phyloP scores from a whole-genome alignment of 2,329 filamentous ascomycete species.

The Penicillium sp. region DNA sequence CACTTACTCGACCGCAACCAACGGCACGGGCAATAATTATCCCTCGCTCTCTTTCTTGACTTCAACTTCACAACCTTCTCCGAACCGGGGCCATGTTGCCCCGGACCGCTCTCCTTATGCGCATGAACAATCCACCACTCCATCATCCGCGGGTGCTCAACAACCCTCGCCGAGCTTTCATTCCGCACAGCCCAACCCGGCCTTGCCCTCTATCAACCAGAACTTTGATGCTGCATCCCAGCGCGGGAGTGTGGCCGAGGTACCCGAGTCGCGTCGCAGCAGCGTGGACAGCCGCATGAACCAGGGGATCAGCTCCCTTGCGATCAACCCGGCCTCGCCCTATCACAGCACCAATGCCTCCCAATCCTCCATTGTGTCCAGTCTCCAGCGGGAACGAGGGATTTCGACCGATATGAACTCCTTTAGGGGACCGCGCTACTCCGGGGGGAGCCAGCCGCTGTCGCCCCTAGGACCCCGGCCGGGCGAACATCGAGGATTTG shows the following conservation, averaged over 20 bases:
- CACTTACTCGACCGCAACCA: constrained; percentile 45
- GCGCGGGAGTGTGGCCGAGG: constrained; percentile 38
- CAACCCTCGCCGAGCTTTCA: constrained; percentile 36
- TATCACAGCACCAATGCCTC: constrained; percentile 46
- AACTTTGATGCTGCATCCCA: constrained; percentile 50
- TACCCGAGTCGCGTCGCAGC: constrained; percentile 44
- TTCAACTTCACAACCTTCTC: constrained; percentile 43
- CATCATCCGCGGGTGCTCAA: constrained; percentile 36
- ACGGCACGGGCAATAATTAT: constrained; percentile 40
- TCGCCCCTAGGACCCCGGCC: constrained; percentile 39
- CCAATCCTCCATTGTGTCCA: constrained; percentile 43
- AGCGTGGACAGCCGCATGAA: constrained; percentile 48
- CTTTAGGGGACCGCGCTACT: constrained; percentile 40
- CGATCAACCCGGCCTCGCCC: constrained; percentile 44
- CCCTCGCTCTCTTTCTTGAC: constrained; percentile 41
- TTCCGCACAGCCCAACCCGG: constrained; percentile 37
- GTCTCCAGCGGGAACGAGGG: constrained; percentile 40
- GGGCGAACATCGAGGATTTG: constrained; percentile 39
- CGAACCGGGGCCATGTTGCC: constrained; percentile 37
- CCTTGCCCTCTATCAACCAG: constrained; percentile 55
- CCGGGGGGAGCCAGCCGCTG: constrained; percentile 33
- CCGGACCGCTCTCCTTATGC: constrained; percentile 41
- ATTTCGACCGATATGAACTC: constrained; percentile 38
- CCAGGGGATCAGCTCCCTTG: constrained; percentile 45
- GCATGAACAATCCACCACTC: constrained; percentile 36